Percentiles rank a stretch among this genome's conserved stretches.
These are phyloP conservation scores for Phoma herbarum DNA, from an alignment of 2,329 filamentous ascomycete genomes.

Conservation along the genomic window DNA sequence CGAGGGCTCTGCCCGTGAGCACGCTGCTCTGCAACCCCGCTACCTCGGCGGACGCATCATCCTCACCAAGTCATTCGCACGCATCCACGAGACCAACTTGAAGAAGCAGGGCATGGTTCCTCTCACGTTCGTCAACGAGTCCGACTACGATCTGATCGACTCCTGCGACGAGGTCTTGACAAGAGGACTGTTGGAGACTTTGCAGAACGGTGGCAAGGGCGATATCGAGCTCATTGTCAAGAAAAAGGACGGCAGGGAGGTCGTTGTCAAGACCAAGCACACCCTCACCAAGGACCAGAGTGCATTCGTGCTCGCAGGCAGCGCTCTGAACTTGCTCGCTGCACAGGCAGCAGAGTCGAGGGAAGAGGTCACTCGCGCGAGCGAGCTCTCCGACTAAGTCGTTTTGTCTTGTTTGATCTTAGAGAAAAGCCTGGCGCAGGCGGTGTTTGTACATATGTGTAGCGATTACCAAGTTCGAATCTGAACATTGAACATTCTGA, in stretches of 20 bases:
- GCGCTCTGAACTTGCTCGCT: constrained; percentile 88
- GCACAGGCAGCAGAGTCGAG: constrained; percentile 59
- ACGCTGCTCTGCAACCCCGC: constrained; percentile 89
- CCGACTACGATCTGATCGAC: constrained; percentile 83
- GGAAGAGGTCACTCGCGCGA: constrained; percentile 49
- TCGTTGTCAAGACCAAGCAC: constrained; percentile 81
- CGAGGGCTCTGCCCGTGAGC: constrained; percentile 87
- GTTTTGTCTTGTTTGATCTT: background rate
- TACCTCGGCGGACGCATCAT: constrained; percentile 88
- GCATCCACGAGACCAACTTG: constrained; percentile 94
- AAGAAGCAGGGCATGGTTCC: constrained; percentile 98
- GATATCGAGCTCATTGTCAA: constrained; percentile 70
- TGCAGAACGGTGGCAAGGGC: constrained; percentile 79
- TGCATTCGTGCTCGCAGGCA: constrained; percentile 90
- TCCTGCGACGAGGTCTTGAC: constrained; percentile 87
- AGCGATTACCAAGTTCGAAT: constrained; percentile 11
- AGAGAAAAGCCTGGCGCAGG: constrained; percentile 14
- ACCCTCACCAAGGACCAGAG: constrained; percentile 90
- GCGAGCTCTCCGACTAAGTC: constrained; percentile 51
- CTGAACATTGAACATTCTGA: background rate
- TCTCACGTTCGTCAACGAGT: constrained; percentile 86
- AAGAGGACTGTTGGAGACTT: constrained; percentile 82
- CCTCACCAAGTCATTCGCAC: constrained; percentile 84
- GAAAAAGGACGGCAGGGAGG: constrained; percentile 67
- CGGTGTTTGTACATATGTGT: constrained; percentile 23